These are phyloP conservation scores for Aspergillus japonicus DNA, from an alignment of 2,329 filamentous ascomycete species.

Conservation along the genomic window DNA sequence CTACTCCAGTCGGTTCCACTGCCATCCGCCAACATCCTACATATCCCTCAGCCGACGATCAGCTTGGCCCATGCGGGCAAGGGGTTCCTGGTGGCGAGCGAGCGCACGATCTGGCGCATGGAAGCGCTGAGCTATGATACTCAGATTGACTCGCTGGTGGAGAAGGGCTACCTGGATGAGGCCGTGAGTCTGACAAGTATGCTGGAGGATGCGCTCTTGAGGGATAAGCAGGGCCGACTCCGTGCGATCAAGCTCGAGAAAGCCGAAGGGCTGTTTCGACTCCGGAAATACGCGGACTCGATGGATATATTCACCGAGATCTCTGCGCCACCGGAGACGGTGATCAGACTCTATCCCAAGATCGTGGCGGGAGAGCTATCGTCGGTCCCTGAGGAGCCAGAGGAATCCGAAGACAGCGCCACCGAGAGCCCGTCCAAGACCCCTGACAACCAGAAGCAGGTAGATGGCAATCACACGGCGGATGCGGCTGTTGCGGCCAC, in stretches of 20 bases:
- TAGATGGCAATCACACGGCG: constrained; percentile 19
- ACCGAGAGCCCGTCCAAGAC: constrained; percentile 25
- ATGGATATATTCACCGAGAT: constrained; percentile 91
- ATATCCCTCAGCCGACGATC: constrained; percentile 88
- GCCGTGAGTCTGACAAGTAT: constrained; percentile 84
- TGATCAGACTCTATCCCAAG: constrained; percentile 79
- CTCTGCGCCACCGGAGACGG: constrained; percentile 82
- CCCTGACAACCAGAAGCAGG: constrained; percentile 28
- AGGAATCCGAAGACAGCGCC: constrained; percentile 35
- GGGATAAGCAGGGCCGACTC: constrained; percentile 75
- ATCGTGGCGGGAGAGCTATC: constrained; percentile 81
- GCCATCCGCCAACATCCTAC: constrained; percentile 77
- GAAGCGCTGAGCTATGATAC: constrained; percentile 85
- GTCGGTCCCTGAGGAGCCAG: constrained; percentile 52
- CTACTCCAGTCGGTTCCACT: constrained; percentile 81
- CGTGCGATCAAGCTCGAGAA: constrained; percentile 89
- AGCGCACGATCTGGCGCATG: constrained; percentile 94
- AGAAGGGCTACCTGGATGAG: constrained; percentile 75
- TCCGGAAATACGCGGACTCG: constrained; percentile 78
- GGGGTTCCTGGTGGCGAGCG: constrained; percentile 89
- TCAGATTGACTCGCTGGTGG: constrained; percentile 79
- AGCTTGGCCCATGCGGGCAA: constrained; percentile 96
- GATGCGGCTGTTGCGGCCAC: constrained; percentile 26
- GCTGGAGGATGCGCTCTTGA: constrained; percentile 87
- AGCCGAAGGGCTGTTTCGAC: constrained; percentile 77